Conservation (phyloP, 106 monocot species). For the Dendrobium chrysotoxum region DNA sequence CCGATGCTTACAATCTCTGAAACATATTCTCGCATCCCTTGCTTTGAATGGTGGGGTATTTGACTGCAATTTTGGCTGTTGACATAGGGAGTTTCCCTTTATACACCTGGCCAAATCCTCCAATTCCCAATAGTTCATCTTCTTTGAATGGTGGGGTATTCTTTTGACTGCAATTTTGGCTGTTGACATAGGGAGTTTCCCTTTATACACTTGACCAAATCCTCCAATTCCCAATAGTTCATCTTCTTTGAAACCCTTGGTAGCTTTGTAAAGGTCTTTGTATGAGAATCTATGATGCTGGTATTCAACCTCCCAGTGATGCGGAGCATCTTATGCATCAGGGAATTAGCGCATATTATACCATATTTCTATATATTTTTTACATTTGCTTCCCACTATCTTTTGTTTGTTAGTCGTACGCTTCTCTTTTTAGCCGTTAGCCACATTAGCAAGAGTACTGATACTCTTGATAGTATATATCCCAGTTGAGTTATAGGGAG, state of each 20-base stretch:
- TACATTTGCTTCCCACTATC: no score
- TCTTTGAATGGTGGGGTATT: conserved; percentile 23
- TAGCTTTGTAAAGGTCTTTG: conserved; percentile 25
- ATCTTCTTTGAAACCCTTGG: conserved; percentile 21
- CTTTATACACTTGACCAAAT: conserved; percentile 26
- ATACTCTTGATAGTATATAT: no score
- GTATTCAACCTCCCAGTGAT: conserved; percentile 36
- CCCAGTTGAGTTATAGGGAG: no score
- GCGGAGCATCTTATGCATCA: no score
- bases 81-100: conserved; percentile 19
- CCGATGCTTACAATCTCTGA: conserved; percentile 22
- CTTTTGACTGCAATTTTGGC: conserved; percentile 21
- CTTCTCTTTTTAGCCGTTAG: no score
- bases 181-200: conserved; percentile 11
- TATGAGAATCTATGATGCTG: conserved; percentile 29
- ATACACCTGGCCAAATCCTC: conserved; percentile 29
- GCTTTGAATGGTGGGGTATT: conserved; percentile 21
- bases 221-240: conserved; percentile 26
- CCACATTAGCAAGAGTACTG: no score
- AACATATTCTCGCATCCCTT: conserved; percentile 17
- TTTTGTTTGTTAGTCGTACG: no score
- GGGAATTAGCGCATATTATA: no score
- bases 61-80: conserved; percentile 15
- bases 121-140: conserved; percentile 20
- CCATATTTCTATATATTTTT: no score